phyloP scores from a whole-genome alignment of 768 basidiomycete genomes.

The Boletus reticulatus region DNA sequence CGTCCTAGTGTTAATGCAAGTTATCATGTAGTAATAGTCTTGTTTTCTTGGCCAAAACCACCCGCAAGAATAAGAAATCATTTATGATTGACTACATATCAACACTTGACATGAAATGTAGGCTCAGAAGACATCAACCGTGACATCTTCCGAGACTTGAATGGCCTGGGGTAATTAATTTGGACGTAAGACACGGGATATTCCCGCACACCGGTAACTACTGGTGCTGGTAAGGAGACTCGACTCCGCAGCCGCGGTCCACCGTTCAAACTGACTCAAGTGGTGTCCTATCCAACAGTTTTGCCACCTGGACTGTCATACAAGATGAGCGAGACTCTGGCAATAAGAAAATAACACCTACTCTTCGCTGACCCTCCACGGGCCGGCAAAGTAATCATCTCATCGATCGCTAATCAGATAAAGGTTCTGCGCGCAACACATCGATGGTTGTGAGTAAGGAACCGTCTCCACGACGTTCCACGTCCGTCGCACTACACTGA shows the following conservation, averaged over 20 bases:
- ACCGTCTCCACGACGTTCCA: slow-evolving; percentile 14
- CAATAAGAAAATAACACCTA: background rate
- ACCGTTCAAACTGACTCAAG: background rate
- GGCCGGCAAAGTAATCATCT: slow-evolving; percentile 17
- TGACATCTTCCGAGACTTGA: slow-evolving; percentile 26
- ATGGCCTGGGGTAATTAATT: slow-evolving; percentile 40
- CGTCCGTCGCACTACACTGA: slow-evolving; percentile 6
- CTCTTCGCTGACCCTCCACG: slow-evolving; percentile 22
- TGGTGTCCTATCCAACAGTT: slow-evolving; percentile 8
- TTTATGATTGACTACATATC: slow-evolving; percentile 28
- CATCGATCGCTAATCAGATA: slow-evolving; percentile 18
- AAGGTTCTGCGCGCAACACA: slow-evolving; percentile 2
- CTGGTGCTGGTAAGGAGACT: slow-evolving; percentile 6
- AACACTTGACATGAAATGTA: slow-evolving; percentile 33
- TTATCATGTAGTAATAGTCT: background rate
- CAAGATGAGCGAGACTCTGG: background rate
- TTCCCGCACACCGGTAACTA: slow-evolving; percentile 24
- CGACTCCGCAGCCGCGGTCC: slow-evolving; percentile 5
- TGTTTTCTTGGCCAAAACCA: too few species aligned
- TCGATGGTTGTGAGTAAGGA: slow-evolving; percentile 9
- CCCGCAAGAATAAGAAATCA: background rate
- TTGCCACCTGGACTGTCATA: slow-evolving; percentile 11
- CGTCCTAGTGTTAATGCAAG: background rate
- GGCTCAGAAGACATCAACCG: slow-evolving; percentile 25
- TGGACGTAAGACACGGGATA: slow-evolving; percentile 25